These are phyloP conservation scores for Epichloe glyceriae DNA, from an alignment of 2,329 filamentous ascomycete genomes.

Conservation along the genomic window DNA sequence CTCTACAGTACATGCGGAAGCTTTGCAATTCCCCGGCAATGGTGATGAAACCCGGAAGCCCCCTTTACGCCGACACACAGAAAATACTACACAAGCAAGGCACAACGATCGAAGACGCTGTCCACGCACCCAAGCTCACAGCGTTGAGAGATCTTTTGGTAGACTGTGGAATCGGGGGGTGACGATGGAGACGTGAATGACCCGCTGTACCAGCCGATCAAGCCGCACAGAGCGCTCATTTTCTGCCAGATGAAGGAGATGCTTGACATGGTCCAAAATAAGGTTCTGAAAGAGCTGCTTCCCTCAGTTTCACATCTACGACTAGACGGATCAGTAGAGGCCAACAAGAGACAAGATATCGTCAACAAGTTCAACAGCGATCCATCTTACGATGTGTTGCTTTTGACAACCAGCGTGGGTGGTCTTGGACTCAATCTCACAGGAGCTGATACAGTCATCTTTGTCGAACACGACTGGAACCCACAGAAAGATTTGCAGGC, in stretches of 20 bases:
- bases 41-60: conserved; percentile 89
- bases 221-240: conserved; percentile 86
- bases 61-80: conserved; percentile 80
- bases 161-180: conserved; percentile 93
- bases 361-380: conserved; percentile 99
- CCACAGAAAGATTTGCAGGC: conserved; percentile 97
- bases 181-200: conserved; percentile 49
- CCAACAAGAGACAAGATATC: conserved; percentile 87
- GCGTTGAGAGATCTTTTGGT: conserved; percentile 86
- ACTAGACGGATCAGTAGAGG: conserved; percentile 87
- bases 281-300: conserved; percentile 81
- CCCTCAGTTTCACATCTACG: conserved; percentile 86
- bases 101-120: conserved; percentile 69
- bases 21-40: conserved; percentile 94
- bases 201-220: conserved; percentile 66
- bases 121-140: conserved; percentile 83
- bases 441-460: conserved; percentile 95
- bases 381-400: conserved; percentile 85
- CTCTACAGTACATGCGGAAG: conserved; percentile 98
- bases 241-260: conserved; percentile 99
- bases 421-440: conserved; percentile 91
- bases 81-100: conserved; percentile 64
- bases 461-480: conserved; percentile 99
- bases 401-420: conserved; percentile 90
- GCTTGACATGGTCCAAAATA: conserved; percentile 96